Evolutionary conservation across 2,329 filamentous ascomycete species (phyloP), one percentile per base, ranked within the genome.

Genomic region (Colletotrichum godetiae): DNA sequence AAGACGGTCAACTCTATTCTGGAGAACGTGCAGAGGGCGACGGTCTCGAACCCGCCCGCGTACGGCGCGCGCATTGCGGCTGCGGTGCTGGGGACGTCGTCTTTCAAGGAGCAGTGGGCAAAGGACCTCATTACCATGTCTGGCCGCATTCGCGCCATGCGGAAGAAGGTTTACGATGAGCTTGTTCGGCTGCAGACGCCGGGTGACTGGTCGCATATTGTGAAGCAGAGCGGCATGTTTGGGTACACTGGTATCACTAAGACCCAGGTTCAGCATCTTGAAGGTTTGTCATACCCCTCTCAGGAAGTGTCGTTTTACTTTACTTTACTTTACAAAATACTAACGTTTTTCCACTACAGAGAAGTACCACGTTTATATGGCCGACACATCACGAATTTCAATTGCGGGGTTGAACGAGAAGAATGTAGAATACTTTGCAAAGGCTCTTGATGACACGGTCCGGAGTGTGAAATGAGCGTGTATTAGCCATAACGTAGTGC

Each of bases 211-310:
- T 76, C 77, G 1, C 82, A 83, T 55, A 76, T 85, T 8, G 75
- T 81, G 0, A 78, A 78, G 24, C 83, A 85, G 67, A 82, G 76
- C 12, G 83, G 83, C 33, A 85, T 85, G 83, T 85, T 85, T 75
- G 80, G 80, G 0, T 84, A 82, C 70, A 88, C 87, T 0, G 89
- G 88, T 0, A 79, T 91, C 73, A 85, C 74, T 5, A 84, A 86
- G 72, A 72, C 79, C 4, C 88, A 90, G 75, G 87, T 90, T 10
- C 74, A 74, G 4, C 72, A 75, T 1, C 72, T 82, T 0, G 79
- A 82, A 77, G 78, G 80, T 80, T 76, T 67, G 79, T 53, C 19
- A 5, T 62, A 3, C 2, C 42, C 19, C 42, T n/a, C 19, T 10
- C 19, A 49, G 42, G 8, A 19, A 5, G 4, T 19, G 10, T 27